Conservation (phyloP, 1,284 basidiomycete species). For the Cutaneotrichosporon daszewskae region DNA sequence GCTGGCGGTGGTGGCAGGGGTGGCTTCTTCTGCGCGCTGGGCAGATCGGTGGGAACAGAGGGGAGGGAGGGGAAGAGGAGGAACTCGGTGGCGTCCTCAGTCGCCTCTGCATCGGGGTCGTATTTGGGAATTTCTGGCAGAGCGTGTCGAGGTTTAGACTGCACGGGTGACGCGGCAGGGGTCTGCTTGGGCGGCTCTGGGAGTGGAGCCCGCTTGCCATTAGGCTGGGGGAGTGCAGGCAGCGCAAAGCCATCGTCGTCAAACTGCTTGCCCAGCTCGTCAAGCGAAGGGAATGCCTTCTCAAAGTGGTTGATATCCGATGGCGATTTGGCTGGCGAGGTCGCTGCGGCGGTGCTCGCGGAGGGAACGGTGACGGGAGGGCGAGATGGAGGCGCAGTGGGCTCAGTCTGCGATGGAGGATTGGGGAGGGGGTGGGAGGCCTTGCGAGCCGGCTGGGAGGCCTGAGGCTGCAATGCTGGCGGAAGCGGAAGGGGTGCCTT, state of each 20-base stretch:
- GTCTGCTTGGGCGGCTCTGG: constrained; percentile 5
- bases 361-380: background rate
- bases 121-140: too few relatives aligned
- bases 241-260: constrained; percentile 15
- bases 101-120: too few relatives aligned
- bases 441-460: too few relatives aligned
- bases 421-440: too few relatives aligned
- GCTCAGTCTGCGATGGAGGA: background rate
- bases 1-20: constrained; percentile 6
- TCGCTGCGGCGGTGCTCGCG: too few relatives aligned
- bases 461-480: too few relatives aligned
- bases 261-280: constrained; percentile 42
- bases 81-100: constrained; percentile 2
- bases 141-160: too few relatives aligned
- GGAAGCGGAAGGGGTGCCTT: too few relatives aligned
- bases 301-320: constrained; percentile 35
- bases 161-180: too few relatives aligned
- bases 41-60: constrained; percentile 13
- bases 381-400: background rate
- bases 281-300: constrained; percentile 41
- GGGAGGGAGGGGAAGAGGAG: constrained; percentile 12
- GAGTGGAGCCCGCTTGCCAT: background rate
- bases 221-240: background rate
- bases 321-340: too few relatives aligned
- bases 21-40: background rate